phyloP scores from a whole-genome alignment of 169 alveolate species.

The Eimeria falciformis region DNA sequence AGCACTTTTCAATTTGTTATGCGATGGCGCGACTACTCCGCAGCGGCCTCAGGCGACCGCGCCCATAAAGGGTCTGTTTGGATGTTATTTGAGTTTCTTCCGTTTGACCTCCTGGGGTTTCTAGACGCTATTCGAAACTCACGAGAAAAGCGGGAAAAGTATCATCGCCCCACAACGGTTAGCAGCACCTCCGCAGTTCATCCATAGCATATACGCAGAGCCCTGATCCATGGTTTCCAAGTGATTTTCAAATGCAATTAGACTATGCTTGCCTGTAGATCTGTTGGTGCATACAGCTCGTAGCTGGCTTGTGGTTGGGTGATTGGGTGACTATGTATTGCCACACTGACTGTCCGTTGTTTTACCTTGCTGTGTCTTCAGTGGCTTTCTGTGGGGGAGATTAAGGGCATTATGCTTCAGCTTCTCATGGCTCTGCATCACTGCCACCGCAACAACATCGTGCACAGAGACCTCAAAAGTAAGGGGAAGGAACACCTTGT shows the following conservation, averaged over 20 bases:
- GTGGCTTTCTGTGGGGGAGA: constrained; percentile 87
- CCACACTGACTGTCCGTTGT: constrained; percentile 76
- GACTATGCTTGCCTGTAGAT: too few species aligned
- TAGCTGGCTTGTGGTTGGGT: too few species aligned
- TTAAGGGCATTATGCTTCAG: constrained; percentile 88
- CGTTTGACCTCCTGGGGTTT: constrained; percentile 80
- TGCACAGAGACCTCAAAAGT: constrained; percentile 93
- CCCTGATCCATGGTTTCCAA: too few species aligned
- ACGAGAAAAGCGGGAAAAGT: constrained; percentile 18
- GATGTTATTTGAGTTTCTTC: constrained; percentile 82
- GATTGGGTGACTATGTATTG: too few species aligned
- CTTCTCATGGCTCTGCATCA: constrained; percentile 89
- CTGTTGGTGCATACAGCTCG: too few species aligned
- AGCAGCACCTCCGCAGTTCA: too few species aligned
- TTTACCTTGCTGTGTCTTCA: constrained; percentile 9
- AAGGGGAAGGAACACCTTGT: too few species aligned
- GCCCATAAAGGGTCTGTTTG: constrained; percentile 78
- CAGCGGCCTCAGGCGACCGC: constrained; percentile 29
- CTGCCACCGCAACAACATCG: constrained; percentile 90
- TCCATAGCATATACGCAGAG: too few species aligned
- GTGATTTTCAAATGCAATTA: too few species aligned
- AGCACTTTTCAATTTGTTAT: too few species aligned
- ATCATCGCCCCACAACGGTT: constrained; percentile 76
- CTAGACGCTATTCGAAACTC: constrained; percentile 75
- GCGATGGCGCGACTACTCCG: too few species aligned